Evolutionary conservation across 2,329 filamentous ascomycete species (phyloP).

Genomic region (Neopestalotiopsis clavispora): DNA sequence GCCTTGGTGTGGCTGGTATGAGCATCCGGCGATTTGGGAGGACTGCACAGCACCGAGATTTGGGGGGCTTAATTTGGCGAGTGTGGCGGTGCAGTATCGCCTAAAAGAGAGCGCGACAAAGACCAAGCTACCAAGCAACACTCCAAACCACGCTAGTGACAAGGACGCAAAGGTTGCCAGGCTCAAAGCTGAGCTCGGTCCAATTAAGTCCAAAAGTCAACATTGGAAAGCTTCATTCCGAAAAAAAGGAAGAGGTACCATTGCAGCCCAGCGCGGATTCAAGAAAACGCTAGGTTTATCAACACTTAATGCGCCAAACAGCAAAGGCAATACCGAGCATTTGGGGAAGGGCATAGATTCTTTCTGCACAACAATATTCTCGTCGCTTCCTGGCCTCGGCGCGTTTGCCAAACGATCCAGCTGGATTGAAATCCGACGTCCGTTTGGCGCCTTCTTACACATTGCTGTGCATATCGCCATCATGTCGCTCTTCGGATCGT

Average conservation of each 20-base stretch:
- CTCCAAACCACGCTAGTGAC: not conserved
- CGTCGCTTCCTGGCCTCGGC: not conserved
- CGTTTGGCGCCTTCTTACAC: not conserved
- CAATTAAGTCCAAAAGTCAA: conserved; percentile 3
- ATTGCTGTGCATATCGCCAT: conserved; percentile 26
- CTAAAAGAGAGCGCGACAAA: not conserved
- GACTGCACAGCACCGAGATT: not conserved
- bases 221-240: conserved; percentile 5
- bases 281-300: not conserved
- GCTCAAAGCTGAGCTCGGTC: conserved; percentile 2
- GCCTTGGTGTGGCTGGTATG: conserved; percentile 24
- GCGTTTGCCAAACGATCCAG: not conserved
- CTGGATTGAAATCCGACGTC: not conserved
- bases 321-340: not conserved
- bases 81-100: not conserved
- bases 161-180: not conserved
- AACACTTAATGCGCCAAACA: not conserved
- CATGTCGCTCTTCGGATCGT: conserved; percentile 15
- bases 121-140: no score
- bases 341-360: not conserved
- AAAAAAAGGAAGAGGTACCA: not conserved
- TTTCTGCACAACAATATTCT: not conserved
- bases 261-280: not conserved
- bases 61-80: no score
- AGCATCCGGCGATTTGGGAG: not conserved